Conservation (phyloP, 805 yeast species). For the Myxozyma monticola region DNA sequence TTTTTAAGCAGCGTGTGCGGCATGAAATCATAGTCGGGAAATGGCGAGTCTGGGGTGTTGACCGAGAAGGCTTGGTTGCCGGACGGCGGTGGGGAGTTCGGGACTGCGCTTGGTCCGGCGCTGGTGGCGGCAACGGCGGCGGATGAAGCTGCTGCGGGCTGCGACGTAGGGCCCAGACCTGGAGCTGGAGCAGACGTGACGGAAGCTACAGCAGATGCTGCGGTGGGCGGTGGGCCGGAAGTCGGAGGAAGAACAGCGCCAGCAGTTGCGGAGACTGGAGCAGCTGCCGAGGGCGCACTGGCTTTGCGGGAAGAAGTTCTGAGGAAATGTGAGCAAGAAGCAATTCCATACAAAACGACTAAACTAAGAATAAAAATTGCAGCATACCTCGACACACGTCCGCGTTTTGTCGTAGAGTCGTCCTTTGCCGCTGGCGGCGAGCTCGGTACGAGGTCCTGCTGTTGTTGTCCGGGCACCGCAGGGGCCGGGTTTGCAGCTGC, state of each 20-base stretch:
- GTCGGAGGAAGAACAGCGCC: background rate
- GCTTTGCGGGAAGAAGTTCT: slow-evolving; percentile 18
- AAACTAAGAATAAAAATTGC: background rate
- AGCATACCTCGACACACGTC: slow-evolving; percentile 16
- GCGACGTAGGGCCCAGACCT: background rate
- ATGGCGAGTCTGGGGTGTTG: slow-evolving; percentile 29
- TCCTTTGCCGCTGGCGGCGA: too few species aligned
- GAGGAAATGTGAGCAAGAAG: background rate
- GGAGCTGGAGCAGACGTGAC: slow-evolving; percentile 3
- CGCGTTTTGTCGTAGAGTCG: slow-evolving; percentile 15
- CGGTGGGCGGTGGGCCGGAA: background rate
- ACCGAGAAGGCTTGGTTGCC: slow-evolving; percentile 4
- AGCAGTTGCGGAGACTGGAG: background rate
- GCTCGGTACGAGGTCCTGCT: too few species aligned
- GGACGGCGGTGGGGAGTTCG: background rate
- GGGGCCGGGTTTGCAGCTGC: too few species aligned
- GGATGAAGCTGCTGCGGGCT: background rate
- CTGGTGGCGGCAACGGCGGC: background rate
- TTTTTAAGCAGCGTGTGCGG: slow-evolving; percentile 33
- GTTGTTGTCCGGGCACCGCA: too few species aligned
- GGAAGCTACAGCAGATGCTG: background rate
- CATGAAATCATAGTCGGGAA: slow-evolving; percentile 36
- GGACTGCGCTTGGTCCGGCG: background rate
- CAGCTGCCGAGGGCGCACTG: background rate
- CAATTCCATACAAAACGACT: background rate